Conservation (phyloP, 2,329 filamentous ascomycete genomes). For the Chaetomiaceae sp. region DNA sequence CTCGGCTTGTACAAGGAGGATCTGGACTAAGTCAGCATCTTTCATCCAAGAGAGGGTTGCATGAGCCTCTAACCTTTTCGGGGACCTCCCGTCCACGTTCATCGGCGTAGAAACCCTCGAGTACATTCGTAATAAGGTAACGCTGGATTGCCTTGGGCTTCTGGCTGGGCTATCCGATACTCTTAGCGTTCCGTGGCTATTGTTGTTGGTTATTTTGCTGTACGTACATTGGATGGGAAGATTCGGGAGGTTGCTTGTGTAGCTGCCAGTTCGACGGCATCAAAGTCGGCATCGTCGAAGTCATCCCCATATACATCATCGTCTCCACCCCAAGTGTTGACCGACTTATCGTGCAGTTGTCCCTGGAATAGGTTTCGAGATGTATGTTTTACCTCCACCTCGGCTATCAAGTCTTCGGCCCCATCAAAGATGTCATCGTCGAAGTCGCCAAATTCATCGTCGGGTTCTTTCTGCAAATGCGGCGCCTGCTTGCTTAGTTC, state of each 20-base stretch:
- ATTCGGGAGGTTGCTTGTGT: constrained; percentile 55
- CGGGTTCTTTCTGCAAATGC: constrained; percentile 21
- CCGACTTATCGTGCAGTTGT: constrained; percentile 27
- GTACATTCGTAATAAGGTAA: constrained; percentile 73
- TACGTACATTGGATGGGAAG: constrained; percentile 51
- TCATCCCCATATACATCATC: constrained; percentile 62
- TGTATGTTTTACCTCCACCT: constrained; percentile 31
- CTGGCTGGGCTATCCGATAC: constrained; percentile 56
- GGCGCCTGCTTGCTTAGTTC: constrained; percentile 10
- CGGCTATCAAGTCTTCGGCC: constrained; percentile 40
- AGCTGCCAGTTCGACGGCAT: constrained; percentile 67
- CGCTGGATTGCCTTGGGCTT: constrained; percentile 76
- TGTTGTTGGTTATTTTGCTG: constrained; percentile 28
- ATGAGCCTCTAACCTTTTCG: constrained; percentile 63
- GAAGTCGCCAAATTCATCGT: constrained; percentile 62
- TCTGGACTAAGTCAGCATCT: constrained; percentile 42
- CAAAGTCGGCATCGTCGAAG: constrained; percentile 72
- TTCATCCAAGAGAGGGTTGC: background rate
- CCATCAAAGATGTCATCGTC: constrained; percentile 58
- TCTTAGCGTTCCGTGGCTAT: constrained; percentile 53
- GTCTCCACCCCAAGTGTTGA: constrained; percentile 33
- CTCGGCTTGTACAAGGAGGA: constrained; percentile 79
- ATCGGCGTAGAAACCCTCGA: constrained; percentile 64
- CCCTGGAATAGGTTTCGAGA: constrained; percentile 14
- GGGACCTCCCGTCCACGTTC: constrained; percentile 53